Conservation (phyloP, 129 eudicot species). For the Helianthus tuberosus region DNA sequence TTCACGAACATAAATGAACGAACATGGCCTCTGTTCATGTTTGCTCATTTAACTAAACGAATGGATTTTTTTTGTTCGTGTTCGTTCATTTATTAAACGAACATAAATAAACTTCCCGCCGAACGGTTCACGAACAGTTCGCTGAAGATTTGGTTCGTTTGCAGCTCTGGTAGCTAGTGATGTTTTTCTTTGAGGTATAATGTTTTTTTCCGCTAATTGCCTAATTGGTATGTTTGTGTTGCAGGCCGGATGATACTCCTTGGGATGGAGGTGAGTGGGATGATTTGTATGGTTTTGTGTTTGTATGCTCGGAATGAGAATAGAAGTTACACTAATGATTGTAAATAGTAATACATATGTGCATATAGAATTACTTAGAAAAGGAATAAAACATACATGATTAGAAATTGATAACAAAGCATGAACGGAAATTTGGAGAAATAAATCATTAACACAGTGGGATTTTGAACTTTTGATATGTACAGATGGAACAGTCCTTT, state of each 20-base stretch:
- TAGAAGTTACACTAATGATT: not conserved
- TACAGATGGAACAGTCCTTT: not conserved
- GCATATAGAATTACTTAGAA: conserved; percentile 1
- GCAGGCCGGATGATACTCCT: conserved; percentile 88
- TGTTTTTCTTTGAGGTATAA: not conserved
- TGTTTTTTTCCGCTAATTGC: not conserved
- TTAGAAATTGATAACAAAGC: not conserved
- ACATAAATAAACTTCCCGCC: no score
- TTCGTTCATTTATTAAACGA: no score
- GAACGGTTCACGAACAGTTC: no score
- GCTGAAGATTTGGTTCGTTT: no score
- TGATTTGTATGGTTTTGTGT: conserved; percentile 8
- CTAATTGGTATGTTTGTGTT: conserved; percentile 32
- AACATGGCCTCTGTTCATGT: no score
- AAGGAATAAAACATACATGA: not conserved
- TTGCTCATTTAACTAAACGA: no score
- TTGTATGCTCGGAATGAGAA: not conserved
- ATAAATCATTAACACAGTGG: not conserved
- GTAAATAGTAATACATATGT: not conserved
- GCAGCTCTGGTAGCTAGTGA: not conserved
- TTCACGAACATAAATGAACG: no score
- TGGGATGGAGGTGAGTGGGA: conserved; percentile 80
- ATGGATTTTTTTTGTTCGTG: no score
- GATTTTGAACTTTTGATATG: not conserved
- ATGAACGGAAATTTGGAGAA: not conserved